Percentiles rank a stretch among this genome's conserved stretches.
phyloP scores from a whole-genome alignment of 2,329 filamentous ascomycete genomes.

The Cadophora luteo-olivacea region DNA sequence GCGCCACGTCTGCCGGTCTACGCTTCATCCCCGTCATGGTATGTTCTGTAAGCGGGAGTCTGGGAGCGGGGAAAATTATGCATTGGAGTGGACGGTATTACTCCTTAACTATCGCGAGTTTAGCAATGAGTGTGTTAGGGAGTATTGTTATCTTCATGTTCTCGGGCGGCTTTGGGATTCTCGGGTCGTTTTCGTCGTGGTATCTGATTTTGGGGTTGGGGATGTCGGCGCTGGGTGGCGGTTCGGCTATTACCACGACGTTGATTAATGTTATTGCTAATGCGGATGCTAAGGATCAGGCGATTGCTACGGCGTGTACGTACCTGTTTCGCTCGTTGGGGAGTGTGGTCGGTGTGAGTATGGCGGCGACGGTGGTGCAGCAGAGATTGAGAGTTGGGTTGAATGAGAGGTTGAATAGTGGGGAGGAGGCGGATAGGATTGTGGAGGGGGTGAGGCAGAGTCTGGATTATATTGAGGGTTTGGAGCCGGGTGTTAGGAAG shows the following conservation, averaged over 20 bases:
- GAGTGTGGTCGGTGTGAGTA: constrained; percentile 69
- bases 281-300: constrained; percentile 69
- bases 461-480: constrained; percentile 69
- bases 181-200: constrained; percentile 48
- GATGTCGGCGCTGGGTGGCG: constrained; percentile 56
- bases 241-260: constrained; percentile 71
- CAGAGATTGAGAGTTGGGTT: constrained; percentile 67
- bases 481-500: constrained; percentile 64
- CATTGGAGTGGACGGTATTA: constrained; percentile 75
- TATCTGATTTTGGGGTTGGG: constrained; percentile 64
- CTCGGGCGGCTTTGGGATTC: constrained; percentile 55
- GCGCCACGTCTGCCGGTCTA: constrained; percentile 68
- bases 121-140: constrained; percentile 59
- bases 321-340: constrained; percentile 83
- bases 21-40: constrained; percentile 71
- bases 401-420: constrained; percentile 57
- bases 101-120: constrained; percentile 66
- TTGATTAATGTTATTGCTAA: constrained; percentile 77
- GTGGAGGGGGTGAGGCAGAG: constrained; percentile 73
- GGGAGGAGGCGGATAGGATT: constrained; percentile 67
- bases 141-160: constrained; percentile 62
- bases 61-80: constrained; percentile 71
- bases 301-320: constrained; percentile 78
- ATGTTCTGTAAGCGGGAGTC: constrained; percentile 65
- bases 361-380: constrained; percentile 73